Conservation (phyloP, 1,284 basidiomycete genomes). For the Cystobasidium slooffiae region DNA sequence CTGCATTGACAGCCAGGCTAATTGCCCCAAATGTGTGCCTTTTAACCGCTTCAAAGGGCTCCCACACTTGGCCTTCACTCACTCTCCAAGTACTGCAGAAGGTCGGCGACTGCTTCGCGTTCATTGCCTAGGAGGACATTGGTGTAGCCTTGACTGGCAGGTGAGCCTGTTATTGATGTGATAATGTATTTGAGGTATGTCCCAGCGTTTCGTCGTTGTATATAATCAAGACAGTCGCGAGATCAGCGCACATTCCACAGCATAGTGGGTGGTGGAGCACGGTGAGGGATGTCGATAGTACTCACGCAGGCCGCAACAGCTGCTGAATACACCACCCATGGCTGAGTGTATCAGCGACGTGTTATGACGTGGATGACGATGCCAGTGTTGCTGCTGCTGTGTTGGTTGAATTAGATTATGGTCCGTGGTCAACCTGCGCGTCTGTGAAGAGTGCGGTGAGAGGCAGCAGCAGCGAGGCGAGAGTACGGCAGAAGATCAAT, state of each 20-base stretch:
- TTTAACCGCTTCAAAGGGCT: background rate
- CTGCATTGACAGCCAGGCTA: background rate
- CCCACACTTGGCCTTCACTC: conserved; percentile 55
- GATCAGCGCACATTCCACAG: conserved; percentile 31
- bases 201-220: background rate
- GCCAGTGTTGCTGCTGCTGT: background rate
- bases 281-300: background rate
- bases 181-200: background rate
- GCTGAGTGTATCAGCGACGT: background rate
- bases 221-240: background rate
- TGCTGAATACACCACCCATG: conserved; percentile 34
- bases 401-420: no score
- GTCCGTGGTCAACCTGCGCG: no score
- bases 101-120: conserved; percentile 95
- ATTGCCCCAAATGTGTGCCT: conserved; percentile 8
- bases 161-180: conserved; percentile 11
- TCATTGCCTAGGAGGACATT: conserved; percentile 96
- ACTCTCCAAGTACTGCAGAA: conserved; percentile 98
- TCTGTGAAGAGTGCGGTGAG: no score
- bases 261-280: conserved; percentile 8
- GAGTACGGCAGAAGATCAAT: no score
- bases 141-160: conserved; percentile 60
- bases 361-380: background rate
- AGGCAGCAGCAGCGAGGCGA: no score
- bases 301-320: conserved; percentile 35